These are phyloP conservation scores for Bathelium albidoporum DNA, from an alignment of 495 filamentous ascomycete species.

Conservation along the genomic window DNA sequence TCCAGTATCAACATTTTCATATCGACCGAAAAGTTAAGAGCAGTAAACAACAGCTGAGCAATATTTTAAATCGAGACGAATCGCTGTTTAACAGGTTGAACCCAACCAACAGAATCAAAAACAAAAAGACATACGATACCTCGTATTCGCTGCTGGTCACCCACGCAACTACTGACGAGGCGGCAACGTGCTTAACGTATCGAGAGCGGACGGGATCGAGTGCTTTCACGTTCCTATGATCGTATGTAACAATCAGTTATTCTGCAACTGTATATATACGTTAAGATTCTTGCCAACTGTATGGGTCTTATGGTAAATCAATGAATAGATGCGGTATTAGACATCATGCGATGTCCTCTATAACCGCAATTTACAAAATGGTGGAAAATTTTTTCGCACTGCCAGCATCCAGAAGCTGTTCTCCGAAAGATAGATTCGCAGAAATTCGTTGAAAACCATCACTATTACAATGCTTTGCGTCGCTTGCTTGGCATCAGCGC, in stretches of 20 bases:
- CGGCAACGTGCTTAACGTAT: slow-evolving; percentile 6
- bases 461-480: background rate
- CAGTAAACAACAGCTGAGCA: too few species aligned
- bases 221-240: slow-evolving; percentile 6
- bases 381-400: too few species aligned
- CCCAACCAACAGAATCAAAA: background rate
- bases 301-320: background rate
- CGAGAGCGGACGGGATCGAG: slow-evolving; percentile 6
- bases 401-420: too few species aligned
- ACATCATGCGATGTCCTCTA: too few species aligned
- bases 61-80: too few species aligned
- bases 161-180: slow-evolving; percentile 5
- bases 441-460: background rate
- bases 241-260: background rate
- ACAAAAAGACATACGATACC: background rate
- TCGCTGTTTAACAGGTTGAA: too few species aligned
- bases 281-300: background rate
- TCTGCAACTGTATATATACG: background rate
- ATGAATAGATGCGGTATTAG: too few species aligned
- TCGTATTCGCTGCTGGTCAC: slow-evolving; percentile 5
- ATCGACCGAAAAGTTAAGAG: too few species aligned
- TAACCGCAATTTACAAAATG: too few species aligned
- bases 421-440: background rate
- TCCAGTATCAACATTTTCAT: too few species aligned
- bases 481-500: background rate